Conservation (phyloP, 2,329 filamentous ascomycete genomes). For the Ciborinia camelliae region DNA sequence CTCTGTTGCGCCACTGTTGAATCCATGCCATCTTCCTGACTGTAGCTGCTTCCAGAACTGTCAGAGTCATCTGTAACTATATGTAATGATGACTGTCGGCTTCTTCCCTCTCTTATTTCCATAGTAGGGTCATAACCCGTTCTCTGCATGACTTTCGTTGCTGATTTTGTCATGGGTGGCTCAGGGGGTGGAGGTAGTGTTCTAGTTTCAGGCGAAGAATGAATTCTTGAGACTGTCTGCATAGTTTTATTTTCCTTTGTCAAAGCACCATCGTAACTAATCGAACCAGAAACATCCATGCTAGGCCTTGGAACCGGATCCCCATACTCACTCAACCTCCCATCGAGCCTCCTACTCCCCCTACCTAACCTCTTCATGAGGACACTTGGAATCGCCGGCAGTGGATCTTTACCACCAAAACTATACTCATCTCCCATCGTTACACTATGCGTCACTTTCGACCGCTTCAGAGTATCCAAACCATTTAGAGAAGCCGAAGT, state of each 20-base stretch:
- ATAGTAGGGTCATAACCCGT: slow-evolving; percentile 26
- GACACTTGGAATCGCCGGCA: neutral
- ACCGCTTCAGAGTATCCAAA: neutral
- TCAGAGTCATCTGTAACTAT: slow-evolving; percentile 10
- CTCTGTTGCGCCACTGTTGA: neutral
- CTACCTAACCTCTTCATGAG: neutral
- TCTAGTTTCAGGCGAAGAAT: slow-evolving; percentile 13
- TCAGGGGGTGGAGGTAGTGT: neutral
- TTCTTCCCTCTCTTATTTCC: slow-evolving; percentile 1
- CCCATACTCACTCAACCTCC: slow-evolving; percentile 10
- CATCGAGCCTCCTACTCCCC: slow-evolving; percentile 16
- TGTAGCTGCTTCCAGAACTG: slow-evolving; percentile 18
- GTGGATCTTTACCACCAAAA: neutral
- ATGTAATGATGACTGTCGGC: slow-evolving; percentile 5
- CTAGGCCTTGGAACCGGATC: slow-evolving; percentile 12
- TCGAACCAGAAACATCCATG: neutral
- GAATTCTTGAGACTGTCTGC: neutral
- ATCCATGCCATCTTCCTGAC: neutral
- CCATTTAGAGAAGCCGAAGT: slow-evolving; percentile 7
- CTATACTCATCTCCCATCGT: neutral
- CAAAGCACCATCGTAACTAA: neutral
- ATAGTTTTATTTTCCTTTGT: neutral
- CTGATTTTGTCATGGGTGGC: slow-evolving; percentile 23
- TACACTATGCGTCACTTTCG: neutral
- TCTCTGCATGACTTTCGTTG: slow-evolving; percentile 28